Base-by-base conservation (phyloP, 495 filamentous ascomycete species). In the Recurvomyces mirabilis region DNA sequence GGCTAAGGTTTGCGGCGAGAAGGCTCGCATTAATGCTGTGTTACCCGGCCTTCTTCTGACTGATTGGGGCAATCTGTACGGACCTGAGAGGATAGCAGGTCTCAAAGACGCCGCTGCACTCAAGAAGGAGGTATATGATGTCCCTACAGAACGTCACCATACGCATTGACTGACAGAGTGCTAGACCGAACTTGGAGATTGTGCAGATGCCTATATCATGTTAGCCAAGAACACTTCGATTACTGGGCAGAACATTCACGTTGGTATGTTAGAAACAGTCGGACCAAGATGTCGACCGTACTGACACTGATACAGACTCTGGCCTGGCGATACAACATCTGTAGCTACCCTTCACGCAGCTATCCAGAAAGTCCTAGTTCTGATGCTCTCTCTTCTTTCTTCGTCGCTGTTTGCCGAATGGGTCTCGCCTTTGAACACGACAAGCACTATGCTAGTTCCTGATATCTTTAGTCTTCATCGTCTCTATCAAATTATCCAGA, bases 41-140 rank as follows among this genome's bases (percentile, higher is more conserved):
- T 59, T 78, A 34, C 81, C 81, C 3, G 79, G 81, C 11, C 62
- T 84, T 23, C 54, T 86, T 37, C 56, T 79, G 38, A 87, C 82
- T 5, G 81, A 86, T 61, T 86, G 82, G 82, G 63, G 63, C 15
- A 49, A 58, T 11, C 26, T 49, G 35, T 66, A 63, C 38, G 47
- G 60, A 4, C 18, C 32, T 0, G 60, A 60, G 17, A 35, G 22
- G 25, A 51, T 61, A 17, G 37, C 52, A 6, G 29, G 17, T 7
- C 21, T 60, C 36, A 60, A 63, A 53, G 53, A 61, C 11, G 44
- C 38, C 19, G 57, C 63, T 23, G 52, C 41, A 37, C 43, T 67
- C 38, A 60, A 63, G 47, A 55, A 58, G 31, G 60, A 55, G 49
- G 54, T 54, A 19, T 40, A 7, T 42, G 30, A 2, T 41, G 5